A percentile compares a stretch with the other conserved stretches of the same genome.
These are phyloP conservation scores for Acanthamoeba triangularis DNA, from an alignment of 208 protist species.

Conservation along the genomic window DNA sequence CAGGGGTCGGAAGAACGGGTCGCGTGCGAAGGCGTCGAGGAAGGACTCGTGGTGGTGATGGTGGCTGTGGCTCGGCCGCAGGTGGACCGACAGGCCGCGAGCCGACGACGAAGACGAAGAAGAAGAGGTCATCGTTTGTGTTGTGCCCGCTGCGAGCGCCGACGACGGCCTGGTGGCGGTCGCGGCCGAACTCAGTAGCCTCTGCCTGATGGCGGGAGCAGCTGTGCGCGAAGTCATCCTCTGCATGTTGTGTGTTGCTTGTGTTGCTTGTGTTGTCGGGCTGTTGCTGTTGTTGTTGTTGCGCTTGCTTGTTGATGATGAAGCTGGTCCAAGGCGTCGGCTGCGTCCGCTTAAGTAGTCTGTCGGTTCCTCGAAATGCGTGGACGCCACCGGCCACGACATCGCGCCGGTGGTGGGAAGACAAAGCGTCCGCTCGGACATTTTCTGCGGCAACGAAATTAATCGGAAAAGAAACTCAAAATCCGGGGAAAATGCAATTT, in stretches of 20 bases:
- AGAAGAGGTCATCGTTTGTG: neutral
- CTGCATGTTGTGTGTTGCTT: conserved; percentile 16
- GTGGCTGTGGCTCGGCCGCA: neutral
- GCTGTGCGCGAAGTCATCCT: neutral
- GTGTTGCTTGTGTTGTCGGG: too few species aligned
- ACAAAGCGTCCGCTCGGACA: too few species aligned
- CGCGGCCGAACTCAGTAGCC: neutral
- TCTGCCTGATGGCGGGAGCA: neutral
- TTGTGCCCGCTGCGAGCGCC: neutral
- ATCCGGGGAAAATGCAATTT: too few species aligned
- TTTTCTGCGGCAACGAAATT: too few species aligned
- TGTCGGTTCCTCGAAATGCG: neutral
- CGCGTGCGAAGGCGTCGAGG: neutral
- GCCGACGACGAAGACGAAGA: neutral
- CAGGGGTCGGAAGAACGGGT: conserved; percentile 7
- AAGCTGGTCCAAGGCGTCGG: too few species aligned
- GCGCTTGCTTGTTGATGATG: neutral
- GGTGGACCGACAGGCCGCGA: neutral
- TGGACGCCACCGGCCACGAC: too few species aligned
- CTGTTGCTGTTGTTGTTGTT: too few species aligned
- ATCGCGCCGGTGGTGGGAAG: too few species aligned
- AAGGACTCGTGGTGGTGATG: neutral
- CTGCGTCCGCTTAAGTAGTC: too few species aligned
- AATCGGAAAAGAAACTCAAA: too few species aligned
- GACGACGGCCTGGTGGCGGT: neutral